A percentile compares a stretch with the other conserved stretches of the same genome.
These are phyloP conservation scores for Pseudisothecium myosuroides DNA, from an alignment of 225 moss, liverwort and hornwort species.

Conservation along the genomic window DNA sequence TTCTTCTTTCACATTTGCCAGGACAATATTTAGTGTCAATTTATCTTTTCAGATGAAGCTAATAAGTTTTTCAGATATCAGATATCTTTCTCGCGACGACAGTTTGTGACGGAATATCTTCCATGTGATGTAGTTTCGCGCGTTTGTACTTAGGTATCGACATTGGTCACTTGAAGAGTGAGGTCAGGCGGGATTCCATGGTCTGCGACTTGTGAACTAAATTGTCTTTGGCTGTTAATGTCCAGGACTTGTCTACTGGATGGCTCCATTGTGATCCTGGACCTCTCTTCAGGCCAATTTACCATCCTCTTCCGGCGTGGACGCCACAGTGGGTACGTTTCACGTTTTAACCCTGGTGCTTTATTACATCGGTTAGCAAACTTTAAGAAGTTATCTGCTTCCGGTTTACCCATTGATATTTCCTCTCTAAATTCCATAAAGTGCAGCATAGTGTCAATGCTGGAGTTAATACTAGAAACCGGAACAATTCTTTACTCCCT, in stretches of 20 bases:
- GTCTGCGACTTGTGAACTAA: neutral
- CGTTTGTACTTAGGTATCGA: neutral
- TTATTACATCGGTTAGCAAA: neutral
- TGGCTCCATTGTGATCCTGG: slow-evolving; percentile 96
- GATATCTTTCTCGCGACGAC: neutral
- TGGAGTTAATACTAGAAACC: neutral
- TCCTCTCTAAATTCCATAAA: neutral
- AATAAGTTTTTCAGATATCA: neutral
- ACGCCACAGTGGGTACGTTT: slow-evolving; percentile 67
- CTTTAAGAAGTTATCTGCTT: neutral
- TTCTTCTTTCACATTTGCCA: neutral
- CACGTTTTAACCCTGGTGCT: neutral
- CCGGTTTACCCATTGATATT: neutral
- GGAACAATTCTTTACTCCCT: neutral
- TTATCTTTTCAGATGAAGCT: neutral
- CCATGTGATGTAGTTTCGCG: neutral
- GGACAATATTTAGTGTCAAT: neutral
- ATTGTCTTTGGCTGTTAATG: neutral
- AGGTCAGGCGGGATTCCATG: neutral
- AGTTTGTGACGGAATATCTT: neutral
- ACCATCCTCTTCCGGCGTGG: slow-evolving; percentile 55
- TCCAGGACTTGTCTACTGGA: slow-evolving; percentile 90
- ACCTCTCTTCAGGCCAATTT: slow-evolving; percentile 71
- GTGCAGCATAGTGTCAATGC: neutral
- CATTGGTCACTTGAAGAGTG: neutral